These are phyloP conservation scores for Globisporangium spiculum DNA, from an alignment of 352 stramenopile genomes.

Conservation along the genomic window DNA sequence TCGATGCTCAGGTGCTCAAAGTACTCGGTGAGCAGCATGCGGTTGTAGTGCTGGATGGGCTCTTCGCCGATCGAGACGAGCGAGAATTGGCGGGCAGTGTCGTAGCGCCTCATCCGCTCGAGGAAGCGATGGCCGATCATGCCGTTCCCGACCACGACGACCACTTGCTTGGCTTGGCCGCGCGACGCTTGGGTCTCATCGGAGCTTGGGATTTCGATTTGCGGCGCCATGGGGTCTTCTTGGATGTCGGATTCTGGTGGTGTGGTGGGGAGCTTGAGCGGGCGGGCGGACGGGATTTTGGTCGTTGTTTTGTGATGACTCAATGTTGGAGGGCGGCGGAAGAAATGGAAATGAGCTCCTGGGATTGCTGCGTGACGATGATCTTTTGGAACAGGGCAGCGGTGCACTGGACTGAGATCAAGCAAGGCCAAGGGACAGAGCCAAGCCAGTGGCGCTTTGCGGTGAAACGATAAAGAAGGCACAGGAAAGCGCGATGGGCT, in stretches of 20 bases:
- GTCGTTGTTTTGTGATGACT: slow-evolving; percentile 18
- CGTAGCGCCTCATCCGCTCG: slow-evolving; percentile 66
- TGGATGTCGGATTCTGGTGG: neutral
- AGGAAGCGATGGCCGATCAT: slow-evolving; percentile 92
- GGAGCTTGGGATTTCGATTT: slow-evolving; percentile 3
- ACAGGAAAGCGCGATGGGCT: neutral
- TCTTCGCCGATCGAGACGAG: slow-evolving; percentile 93
- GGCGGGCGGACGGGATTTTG: neutral
- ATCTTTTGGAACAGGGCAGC: neutral
- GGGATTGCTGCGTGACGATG: neutral
- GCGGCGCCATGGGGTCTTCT: slow-evolving; percentile 4
- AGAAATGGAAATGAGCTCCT: slow-evolving; percentile 16
- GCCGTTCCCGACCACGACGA: slow-evolving; percentile 90
- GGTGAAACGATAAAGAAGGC: neutral
- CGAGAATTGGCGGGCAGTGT: slow-evolving; percentile 51
- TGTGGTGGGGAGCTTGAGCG: slow-evolving; percentile 11
- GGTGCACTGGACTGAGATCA: neutral
- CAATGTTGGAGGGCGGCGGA: slow-evolving; percentile 8
- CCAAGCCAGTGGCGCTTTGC: neutral
- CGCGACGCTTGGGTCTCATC: slow-evolving; percentile 1
- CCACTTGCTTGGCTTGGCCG: slow-evolving; percentile 35
- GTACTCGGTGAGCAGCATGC: slow-evolving; percentile 90
- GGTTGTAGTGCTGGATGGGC: slow-evolving; percentile 89
- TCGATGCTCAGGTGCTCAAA: slow-evolving; percentile 91
- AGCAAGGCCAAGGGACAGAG: neutral